Conservation (phyloP, 2,329 filamentous ascomycete genomes). For the Ascosphaera aggregata region DNA sequence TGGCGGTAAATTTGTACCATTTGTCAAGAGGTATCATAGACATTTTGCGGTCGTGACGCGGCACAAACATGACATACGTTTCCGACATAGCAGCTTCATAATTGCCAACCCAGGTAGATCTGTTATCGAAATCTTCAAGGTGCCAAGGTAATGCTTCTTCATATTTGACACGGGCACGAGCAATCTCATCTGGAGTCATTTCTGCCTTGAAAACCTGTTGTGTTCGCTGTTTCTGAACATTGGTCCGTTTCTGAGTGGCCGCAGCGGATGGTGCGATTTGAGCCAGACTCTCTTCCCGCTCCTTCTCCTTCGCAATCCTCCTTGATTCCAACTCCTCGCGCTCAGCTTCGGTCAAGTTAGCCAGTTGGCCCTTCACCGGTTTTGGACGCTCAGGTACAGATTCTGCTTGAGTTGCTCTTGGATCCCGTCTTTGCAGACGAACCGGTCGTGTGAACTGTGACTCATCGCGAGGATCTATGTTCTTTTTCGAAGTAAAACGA, state of each 20-base stretch:
- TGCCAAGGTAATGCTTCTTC: constrained; percentile 95
- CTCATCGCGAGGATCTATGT: constrained; percentile 48
- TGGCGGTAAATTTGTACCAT: constrained; percentile 48
- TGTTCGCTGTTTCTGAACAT: constrained; percentile 49
- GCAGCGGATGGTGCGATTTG: constrained; percentile 73
- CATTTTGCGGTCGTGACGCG: constrained; percentile 46
- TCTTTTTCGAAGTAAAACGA: constrained; percentile 44
- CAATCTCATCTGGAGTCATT: constrained; percentile 47
- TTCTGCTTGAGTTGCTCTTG: constrained; percentile 31
- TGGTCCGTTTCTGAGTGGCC: constrained; percentile 43
- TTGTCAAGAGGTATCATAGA: constrained; percentile 84
- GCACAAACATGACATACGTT: constrained; percentile 52
- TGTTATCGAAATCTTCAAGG: constrained; percentile 85
- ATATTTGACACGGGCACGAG: constrained; percentile 44
- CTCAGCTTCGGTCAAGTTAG: constrained; percentile 41
- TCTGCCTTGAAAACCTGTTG: constrained; percentile 72
- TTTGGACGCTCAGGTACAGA: constrained; percentile 7
- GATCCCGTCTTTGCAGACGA: constrained; percentile 70
- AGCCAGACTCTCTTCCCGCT: constrained; percentile 67
- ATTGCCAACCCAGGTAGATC: constrained; percentile 78
- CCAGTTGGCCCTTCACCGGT: constrained; percentile 19
- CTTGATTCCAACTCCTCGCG: constrained; percentile 32
- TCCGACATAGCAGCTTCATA: constrained; percentile 80
- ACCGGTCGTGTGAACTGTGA: constrained; percentile 72
- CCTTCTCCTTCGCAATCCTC: constrained; percentile 59